Evolutionary conservation across 1,284 basidiomycete genomes (phyloP).

Genomic region (Cryptococcus amylolentus): DNA sequence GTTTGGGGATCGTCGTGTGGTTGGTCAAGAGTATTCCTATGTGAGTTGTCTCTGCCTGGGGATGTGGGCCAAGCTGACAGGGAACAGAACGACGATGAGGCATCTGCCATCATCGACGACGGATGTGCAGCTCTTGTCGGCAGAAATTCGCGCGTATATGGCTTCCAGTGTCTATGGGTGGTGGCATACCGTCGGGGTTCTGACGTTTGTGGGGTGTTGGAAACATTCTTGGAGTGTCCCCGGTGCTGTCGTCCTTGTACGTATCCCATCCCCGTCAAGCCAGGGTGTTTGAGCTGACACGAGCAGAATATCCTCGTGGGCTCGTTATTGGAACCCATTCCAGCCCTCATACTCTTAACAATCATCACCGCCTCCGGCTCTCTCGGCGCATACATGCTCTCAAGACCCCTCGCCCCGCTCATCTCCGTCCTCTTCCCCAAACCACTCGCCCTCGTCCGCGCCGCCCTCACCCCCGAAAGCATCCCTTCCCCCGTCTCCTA

Average conservation of each 20-base stretch:
- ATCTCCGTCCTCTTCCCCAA: slow-evolving; percentile 74
- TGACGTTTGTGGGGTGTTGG: slow-evolving; percentile 81
- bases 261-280: slow-evolving; percentile 30
- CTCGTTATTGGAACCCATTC: slow-evolving; percentile 72
- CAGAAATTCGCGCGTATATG: slow-evolving; percentile 50
- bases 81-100: slow-evolving; percentile 38
- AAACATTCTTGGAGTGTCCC: slow-evolving; percentile 94
- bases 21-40: slow-evolving; percentile 46
- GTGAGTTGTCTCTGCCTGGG: slow-evolving; percentile 23
- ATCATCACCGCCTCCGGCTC: slow-evolving; percentile 81
- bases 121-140: slow-evolving; percentile 48
- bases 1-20: slow-evolving; percentile 40
- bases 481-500: slow-evolving; percentile 17
- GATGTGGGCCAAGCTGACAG: neutral
- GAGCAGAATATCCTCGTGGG: slow-evolving; percentile 81
- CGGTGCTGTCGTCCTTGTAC: slow-evolving; percentile 80
- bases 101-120: slow-evolving; percentile 48
- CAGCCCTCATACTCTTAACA: slow-evolving; percentile 73
- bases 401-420: slow-evolving; percentile 77
- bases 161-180: slow-evolving; percentile 37
- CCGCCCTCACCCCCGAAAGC: slow-evolving; percentile 40
- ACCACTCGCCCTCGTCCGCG: slow-evolving; percentile 65
- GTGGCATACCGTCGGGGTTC: slow-evolving; percentile 61
- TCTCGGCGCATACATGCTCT: slow-evolving; percentile 68
- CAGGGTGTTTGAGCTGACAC: neutral